Conservation (phyloP, 2,329 filamentous ascomycete genomes). For the Colletotrichum spaethianum region DNA sequence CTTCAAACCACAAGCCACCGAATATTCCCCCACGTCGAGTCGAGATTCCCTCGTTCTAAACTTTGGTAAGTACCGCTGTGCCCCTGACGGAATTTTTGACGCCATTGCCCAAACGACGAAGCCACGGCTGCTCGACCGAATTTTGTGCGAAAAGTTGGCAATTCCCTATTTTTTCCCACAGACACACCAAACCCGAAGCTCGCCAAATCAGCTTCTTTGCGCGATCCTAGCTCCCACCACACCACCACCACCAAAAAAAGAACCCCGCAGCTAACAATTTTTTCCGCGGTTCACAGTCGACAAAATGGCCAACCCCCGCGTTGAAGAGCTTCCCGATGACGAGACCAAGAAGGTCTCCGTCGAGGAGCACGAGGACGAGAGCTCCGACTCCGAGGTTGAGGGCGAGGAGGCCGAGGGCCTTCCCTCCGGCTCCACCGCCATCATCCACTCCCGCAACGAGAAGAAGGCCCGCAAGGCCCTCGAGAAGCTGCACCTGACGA, state of each 20-base stretch:
- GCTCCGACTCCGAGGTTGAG: constrained; percentile 83
- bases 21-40: constrained; percentile 31
- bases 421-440: constrained; percentile 88
- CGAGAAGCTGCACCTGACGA: constrained; percentile 97
- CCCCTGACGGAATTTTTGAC: constrained; percentile 25
- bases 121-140: constrained; percentile 9
- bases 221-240: constrained; percentile 42
- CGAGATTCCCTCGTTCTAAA: constrained; percentile 50
- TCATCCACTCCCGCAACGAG: constrained; percentile 99
- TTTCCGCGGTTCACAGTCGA: constrained; percentile 40
- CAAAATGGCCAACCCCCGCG: constrained; percentile 96
- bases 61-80: constrained; percentile 52
- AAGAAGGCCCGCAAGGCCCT: constrained; percentile 99
- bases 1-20: constrained; percentile 40
- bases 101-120: constrained; percentile 14
- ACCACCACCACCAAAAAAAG: constrained; percentile 24
- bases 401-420: constrained; percentile 77
- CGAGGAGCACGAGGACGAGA: constrained; percentile 80
- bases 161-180: constrained; percentile 31
- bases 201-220: constrained; percentile 37
- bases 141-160: constrained; percentile 31
- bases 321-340: constrained; percentile 97
- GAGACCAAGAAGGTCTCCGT: constrained; percentile 86
- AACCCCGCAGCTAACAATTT: constrained; percentile 35
- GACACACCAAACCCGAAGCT: constrained; percentile 27